phyloP scores from a whole-genome alignment of 163 green algal species.

The Scenedesmus sp. region DNA sequence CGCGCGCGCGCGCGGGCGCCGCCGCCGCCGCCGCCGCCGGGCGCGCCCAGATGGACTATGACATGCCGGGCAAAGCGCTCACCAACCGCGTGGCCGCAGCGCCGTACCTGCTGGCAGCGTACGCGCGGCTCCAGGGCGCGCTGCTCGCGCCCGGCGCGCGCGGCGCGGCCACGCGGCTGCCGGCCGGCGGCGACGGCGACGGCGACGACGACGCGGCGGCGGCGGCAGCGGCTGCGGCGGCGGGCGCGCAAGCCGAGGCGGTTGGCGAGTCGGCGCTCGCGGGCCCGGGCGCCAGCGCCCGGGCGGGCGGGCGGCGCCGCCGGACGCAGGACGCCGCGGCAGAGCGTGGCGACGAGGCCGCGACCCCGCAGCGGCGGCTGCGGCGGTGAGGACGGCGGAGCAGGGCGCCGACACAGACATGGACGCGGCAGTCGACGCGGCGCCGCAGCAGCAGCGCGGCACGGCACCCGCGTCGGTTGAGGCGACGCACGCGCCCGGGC shows the following conservation, averaged over 20 bases:
- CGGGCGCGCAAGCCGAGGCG: background rate
- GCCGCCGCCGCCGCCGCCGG: too few relatives aligned
- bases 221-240: background rate
- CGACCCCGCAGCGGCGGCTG: background rate
- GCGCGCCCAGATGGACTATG: conserved; percentile 29
- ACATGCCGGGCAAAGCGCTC: conserved; percentile 25
- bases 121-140: conserved; percentile 12
- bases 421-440: background rate
- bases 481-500: background rate
- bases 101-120: conserved; percentile 18
- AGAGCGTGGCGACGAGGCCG: too few relatives aligned
- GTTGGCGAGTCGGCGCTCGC: too few relatives aligned
- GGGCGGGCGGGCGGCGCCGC: too few relatives aligned
- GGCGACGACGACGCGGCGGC: background rate
- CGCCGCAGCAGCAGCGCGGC: background rate
- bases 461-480: background rate
- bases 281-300: too few relatives aligned
- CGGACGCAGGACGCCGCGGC: too few relatives aligned
- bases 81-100: conserved; percentile 38
- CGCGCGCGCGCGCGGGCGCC: too few relatives aligned
- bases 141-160: background rate
- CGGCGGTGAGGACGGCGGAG: background rate
- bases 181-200: too few relatives aligned
- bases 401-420: background rate
- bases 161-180: too few relatives aligned